Evolutionary conservation across 495 filamentous ascomycete species (phyloP), one percentile per base, ranked within the genome.

Genomic region (Acidiella bohemica): DNA sequence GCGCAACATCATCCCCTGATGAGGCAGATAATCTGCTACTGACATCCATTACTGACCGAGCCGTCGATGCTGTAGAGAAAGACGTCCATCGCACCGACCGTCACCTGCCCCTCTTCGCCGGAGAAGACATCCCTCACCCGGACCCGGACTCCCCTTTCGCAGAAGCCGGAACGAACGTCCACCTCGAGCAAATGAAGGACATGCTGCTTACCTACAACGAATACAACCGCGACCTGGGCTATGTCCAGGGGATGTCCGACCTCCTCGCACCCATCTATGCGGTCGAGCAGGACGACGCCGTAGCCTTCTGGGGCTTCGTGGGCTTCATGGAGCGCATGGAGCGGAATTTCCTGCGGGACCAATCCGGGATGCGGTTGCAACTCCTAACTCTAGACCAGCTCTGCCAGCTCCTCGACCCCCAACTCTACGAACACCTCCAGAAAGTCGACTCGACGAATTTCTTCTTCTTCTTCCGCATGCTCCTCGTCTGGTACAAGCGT

Each of bases 401-500:
- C 1, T 82, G 95, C 10, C 85, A 92, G 53, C 80, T 97, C 36
- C 86, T 97, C 78, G 90, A 97, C 49, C 87, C 90, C 0, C 80
- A 85, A 53, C 74, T 97, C 27, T 96, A 95, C 53, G 63, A 83
- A 8, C 90, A 97, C 54, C 70, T 97, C 0, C 74, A 93, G 54
- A 75, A 70, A 6, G 84, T 87, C 18, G 92, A 96, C 46, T 84
- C 77, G 51, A 96, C 90, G 14, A 96, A 97, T 60, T 97, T 96
- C 62, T 97, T 97, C 60, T 97, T 97, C 67, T 96, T 96, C 68
- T 97, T 96, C 71, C 78, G 90, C 18, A 95, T 95, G 87, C 66
- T 97, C 18, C 67, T 97, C 0, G 90, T 97, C 14, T 96, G 88
- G 88, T 97, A 87, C 61, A 96, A 97, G 63, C 81, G 90, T 3